Conservation (phyloP, 352 stramenopile species). For the Phytopythium mirpurense region DNA sequence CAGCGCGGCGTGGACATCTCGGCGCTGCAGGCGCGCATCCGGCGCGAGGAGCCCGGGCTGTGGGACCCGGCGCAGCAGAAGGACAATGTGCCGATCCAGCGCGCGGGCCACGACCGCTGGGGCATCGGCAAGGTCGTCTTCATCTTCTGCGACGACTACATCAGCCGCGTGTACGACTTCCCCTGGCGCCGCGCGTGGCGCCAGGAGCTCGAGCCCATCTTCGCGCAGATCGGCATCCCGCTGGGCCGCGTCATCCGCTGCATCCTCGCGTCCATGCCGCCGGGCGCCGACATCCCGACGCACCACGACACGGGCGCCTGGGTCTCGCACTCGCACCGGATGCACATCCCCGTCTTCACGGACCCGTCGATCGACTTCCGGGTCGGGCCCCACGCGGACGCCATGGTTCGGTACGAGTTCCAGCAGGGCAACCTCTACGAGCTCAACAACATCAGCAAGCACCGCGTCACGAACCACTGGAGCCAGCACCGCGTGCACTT, state of each 20-base stretch:
- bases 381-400: slow-evolving; percentile 80
- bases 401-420: slow-evolving; percentile 90
- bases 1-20: slow-evolving; percentile 64
- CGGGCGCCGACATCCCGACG: slow-evolving; percentile 92
- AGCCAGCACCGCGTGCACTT: slow-evolving; percentile 92
- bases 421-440: slow-evolving; percentile 95
- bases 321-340: slow-evolving; percentile 94
- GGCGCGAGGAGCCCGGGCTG: slow-evolving; percentile 31
- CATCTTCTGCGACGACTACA: slow-evolving; percentile 98
- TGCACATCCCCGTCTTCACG: slow-evolving; percentile 96
- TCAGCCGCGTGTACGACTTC: slow-evolving; percentile 93
- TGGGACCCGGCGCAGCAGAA: slow-evolving; percentile 70
- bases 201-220: slow-evolving; percentile 76
- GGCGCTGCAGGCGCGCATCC: slow-evolving; percentile 52
- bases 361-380: slow-evolving; percentile 69
- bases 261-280: slow-evolving; percentile 94
- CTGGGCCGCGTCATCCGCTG: slow-evolving; percentile 89
- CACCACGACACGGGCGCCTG: slow-evolving; percentile 98
- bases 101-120: slow-evolving; percentile 96
- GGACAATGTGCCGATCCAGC: slow-evolving; percentile 90
- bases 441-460: slow-evolving; percentile 99
- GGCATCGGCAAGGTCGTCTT: slow-evolving; percentile 98
- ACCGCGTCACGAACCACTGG: slow-evolving; percentile 92
- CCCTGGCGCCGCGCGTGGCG: slow-evolving; percentile 92
- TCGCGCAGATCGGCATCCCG: slow-evolving; percentile 86